Base-by-base conservation (phyloP, 257 asterid species). In the Gentiana dahurica region DNA sequence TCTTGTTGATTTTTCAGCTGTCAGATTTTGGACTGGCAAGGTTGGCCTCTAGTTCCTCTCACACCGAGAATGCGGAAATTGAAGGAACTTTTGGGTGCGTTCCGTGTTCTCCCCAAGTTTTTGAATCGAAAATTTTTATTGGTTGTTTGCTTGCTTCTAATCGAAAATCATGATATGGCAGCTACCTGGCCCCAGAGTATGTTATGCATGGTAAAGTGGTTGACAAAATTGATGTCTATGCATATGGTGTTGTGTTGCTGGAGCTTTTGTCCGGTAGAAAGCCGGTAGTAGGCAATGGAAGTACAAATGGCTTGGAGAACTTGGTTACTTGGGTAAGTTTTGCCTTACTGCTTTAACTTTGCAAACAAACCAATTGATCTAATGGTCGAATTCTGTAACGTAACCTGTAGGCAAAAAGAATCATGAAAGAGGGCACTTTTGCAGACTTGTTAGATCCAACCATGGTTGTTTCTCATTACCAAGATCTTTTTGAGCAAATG, bases 21-120 rank as follows among this genome's bases (percentile, higher is more conserved):
- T 87, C 97, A 5, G 98, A 91, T 76, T 91, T 91, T 69, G 98
- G 98, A 54, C 89, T 91, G 70, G 91, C 98, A 48, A 71, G 87
- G 38, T 62, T 77, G 81, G 82, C 87, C 63, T 87, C 95, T 35
- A 71, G 80, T 63, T 77, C 82, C 70, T 69, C 80, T 34, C 81
- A 71, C 61, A 56, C 76, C 55, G 80, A 77, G 55, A 71, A 75
- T 73, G 64, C 72, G 56, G 91, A 87, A 36, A 82, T 90, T 50
- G 84, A 96, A 66, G 96, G 98, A 63, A 91, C 98, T 44, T 91
- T 91, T 61, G 96, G 98, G 98, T 82, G 63, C 67, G 89, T 69
- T 57, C 15, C 7, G 9, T 52, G 10, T 60, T 45, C 71, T 24
- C 24, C 37, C 63, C 51, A 51, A 41, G 52, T 36, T 47, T 58